phyloP scores from a whole-genome alignment of 2,329 filamentous ascomycete genomes.

The Zelopaecilomyces penicillatus region DNA sequence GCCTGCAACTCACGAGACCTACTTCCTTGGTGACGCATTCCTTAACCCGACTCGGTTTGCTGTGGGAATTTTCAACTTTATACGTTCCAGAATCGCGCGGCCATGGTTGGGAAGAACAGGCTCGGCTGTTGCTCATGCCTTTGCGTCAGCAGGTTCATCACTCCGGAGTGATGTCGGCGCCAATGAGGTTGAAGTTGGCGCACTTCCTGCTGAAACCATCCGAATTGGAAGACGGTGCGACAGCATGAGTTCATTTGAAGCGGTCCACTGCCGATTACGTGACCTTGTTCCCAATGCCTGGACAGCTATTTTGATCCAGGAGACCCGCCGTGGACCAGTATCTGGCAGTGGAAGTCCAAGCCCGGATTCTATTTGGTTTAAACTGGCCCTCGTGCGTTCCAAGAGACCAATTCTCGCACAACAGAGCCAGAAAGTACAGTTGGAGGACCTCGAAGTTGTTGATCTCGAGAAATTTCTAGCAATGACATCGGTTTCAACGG shows the following conservation, averaged over 20 bases:
- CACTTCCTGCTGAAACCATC: background rate
- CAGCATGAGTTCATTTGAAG: background rate
- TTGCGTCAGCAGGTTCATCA: background rate
- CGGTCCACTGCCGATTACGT: background rate
- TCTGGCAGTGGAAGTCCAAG: background rate
- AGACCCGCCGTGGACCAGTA: background rate
- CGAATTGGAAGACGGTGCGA: background rate
- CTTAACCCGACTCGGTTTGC: background rate
- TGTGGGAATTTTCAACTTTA: background rate
- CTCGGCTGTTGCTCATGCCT: background rate
- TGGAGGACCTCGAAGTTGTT: background rate
- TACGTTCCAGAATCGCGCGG: background rate
- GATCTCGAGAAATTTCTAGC: background rate
- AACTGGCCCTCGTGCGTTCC: conserved; percentile 1
- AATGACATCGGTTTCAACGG: no score
- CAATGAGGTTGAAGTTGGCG: background rate
- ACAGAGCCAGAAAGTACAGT: background rate
- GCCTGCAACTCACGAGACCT: background rate
- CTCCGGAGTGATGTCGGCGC: no score
- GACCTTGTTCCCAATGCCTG: conserved; percentile 1
- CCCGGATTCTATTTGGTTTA: background rate
- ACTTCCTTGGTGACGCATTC: conserved; percentile 1
- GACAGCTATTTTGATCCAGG: background rate
- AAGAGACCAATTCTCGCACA: background rate
- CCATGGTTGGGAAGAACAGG: background rate